Percentiles rank a stretch among this genome's conserved stretches.
Conservation (phyloP, 495 filamentous ascomycete genomes). For the Annulohypoxylon moriforme region DNA sequence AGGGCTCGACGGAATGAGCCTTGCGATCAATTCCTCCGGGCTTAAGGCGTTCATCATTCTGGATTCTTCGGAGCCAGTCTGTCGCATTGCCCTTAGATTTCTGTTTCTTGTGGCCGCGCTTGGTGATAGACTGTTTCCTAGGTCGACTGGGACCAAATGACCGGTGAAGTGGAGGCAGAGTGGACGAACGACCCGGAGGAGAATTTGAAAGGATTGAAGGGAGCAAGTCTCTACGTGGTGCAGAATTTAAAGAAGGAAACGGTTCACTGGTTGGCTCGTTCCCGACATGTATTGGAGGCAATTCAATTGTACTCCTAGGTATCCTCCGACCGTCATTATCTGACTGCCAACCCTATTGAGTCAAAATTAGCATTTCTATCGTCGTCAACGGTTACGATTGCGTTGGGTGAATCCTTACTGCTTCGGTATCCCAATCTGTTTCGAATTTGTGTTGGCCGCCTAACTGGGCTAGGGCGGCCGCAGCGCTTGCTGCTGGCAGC, state of each 20-base stretch:
- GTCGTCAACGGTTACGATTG: slow-evolving; percentile 13
- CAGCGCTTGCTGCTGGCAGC: slow-evolving; percentile 78
- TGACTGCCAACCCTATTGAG: slow-evolving; percentile 73
- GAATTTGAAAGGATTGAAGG: slow-evolving; percentile 84
- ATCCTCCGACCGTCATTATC: slow-evolving; percentile 71
- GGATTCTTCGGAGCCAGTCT: slow-evolving; percentile 63
- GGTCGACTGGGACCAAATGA: slow-evolving; percentile 70
- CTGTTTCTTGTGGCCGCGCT: slow-evolving; percentile 79
- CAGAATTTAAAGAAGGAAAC: slow-evolving; percentile 69
- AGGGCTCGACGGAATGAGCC: slow-evolving; percentile 84
- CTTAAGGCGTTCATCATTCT: slow-evolving; percentile 65
- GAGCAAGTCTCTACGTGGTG: slow-evolving; percentile 73
- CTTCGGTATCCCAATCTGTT: slow-evolving; percentile 85
- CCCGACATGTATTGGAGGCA: slow-evolving; percentile 74
- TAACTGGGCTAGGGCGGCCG: slow-evolving; percentile 87
- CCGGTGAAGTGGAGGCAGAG: slow-evolving; percentile 82
- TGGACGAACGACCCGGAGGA: slow-evolving; percentile 86
- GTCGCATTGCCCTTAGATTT: slow-evolving; percentile 71
- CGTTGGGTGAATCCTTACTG: slow-evolving; percentile 63
- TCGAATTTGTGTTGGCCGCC: slow-evolving; percentile 81
- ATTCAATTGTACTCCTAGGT: slow-evolving; percentile 72
- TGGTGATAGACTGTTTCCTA: slow-evolving; percentile 85
- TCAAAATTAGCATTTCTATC: slow-evolving; percentile 40
- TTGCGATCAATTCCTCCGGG: slow-evolving; percentile 81
- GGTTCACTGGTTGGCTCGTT: slow-evolving; percentile 76